These are phyloP conservation scores for Rhizopus microsporus DNA, from an alignment of 371 early-diverging fungal genomes.

Conservation along the genomic window DNA sequence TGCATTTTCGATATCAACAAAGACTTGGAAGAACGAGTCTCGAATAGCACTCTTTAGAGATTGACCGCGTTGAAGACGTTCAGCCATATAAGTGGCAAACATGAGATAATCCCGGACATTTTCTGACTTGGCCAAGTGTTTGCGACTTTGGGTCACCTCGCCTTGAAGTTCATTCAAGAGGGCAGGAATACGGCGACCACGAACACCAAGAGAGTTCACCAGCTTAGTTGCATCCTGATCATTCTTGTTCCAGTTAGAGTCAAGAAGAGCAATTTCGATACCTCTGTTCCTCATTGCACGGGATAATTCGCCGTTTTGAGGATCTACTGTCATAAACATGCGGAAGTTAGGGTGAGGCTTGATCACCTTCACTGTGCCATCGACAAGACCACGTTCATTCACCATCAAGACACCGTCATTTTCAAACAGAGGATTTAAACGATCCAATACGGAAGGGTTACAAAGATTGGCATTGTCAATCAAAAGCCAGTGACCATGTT, in stretches of 20 bases:
- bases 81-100: slow-evolving; percentile 61
- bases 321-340: slow-evolving; percentile 98
- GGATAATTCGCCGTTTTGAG: slow-evolving; percentile 90
- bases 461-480: slow-evolving; percentile 99
- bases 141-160: slow-evolving; percentile 34
- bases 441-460: slow-evolving; percentile 93
- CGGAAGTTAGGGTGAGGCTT: slow-evolving; percentile 96
- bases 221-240: slow-evolving; percentile 48
- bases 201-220: slow-evolving; percentile 56
- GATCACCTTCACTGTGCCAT: slow-evolving; percentile 81
- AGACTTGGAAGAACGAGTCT: slow-evolving; percentile 60
- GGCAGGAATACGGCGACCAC: slow-evolving; percentile 43
- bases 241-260: slow-evolving; percentile 47
- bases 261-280: slow-evolving; percentile 81
- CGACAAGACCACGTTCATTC: slow-evolving; percentile 88
- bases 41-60: slow-evolving; percentile 48
- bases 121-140: slow-evolving; percentile 42
- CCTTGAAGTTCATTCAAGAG: slow-evolving; percentile 37
- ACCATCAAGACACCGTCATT: slow-evolving; percentile 87
- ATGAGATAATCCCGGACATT: slow-evolving; percentile 58
- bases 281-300: slow-evolving; percentile 98
- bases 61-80: slow-evolving; percentile 71
- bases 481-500: slow-evolving; percentile 96
- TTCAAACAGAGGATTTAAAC: slow-evolving; percentile 93
- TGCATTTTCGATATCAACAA: slow-evolving; percentile 38